Percentiles rank a stretch among this genome's conserved stretches.
These are phyloP conservation scores for Colletotrichum sp. DNA, from an alignment of 2,329 filamentous ascomycete species.

Conservation along the genomic window DNA sequence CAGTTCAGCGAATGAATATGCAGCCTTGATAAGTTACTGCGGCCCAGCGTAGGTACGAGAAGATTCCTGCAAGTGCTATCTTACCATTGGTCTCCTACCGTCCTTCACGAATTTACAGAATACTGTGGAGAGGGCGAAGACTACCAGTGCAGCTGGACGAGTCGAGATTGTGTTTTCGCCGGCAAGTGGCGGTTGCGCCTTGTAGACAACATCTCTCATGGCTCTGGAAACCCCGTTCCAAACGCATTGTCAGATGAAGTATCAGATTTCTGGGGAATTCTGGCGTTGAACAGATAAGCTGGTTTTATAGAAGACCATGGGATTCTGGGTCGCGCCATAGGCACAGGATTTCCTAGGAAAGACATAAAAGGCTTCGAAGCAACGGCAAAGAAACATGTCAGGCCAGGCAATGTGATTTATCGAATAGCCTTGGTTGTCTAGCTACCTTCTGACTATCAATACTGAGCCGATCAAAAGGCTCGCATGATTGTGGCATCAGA, in stretches of 20 bases:
- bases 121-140: not conserved
- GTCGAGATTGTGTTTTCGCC: not conserved
- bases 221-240: not conserved
- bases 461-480: not conserved
- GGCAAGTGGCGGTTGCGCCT: not conserved
- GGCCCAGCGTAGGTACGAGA: not conserved
- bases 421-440: too few relatives aligned
- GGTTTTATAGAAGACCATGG: not conserved
- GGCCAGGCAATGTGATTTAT: not conserved
- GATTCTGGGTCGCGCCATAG: not conserved
- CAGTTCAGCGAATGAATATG: not conserved
- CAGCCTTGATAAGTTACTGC: not conserved
- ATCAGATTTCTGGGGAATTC: not conserved
- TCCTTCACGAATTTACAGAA: not conserved
- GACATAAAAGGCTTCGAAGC: not conserved
- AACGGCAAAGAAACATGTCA: not conserved
- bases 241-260: too few relatives aligned
- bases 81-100: not conserved
- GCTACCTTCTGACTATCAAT: not conserved
- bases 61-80: accelerated
- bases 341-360: not conserved
- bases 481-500: not conserved
- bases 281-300: not conserved
- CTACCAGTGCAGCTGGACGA: not conserved
- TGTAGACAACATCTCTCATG: not conserved